These are phyloP conservation scores for Acanthamoeba divionensis DNA, from an alignment of 208 protist genomes.

Conservation along the genomic window DNA sequence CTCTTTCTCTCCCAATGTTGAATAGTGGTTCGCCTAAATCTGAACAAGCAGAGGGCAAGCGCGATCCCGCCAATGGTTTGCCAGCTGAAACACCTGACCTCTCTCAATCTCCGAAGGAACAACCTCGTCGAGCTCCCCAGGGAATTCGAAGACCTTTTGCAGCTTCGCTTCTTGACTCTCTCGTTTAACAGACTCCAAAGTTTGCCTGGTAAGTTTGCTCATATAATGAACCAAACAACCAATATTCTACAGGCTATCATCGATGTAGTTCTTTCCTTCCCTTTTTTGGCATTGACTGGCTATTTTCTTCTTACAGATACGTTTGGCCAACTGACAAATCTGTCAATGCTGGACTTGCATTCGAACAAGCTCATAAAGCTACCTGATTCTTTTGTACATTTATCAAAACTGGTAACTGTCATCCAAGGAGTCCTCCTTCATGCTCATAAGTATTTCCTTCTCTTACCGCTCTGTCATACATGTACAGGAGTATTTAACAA, in stretches of 20 bases:
- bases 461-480: too few relatives aligned
- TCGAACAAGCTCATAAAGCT: slow-evolving; percentile 13
- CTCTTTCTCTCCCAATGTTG: neutral
- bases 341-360: slow-evolving; percentile 24
- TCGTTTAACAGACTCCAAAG: neutral
- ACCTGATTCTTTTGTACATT: slow-evolving; percentile 15
- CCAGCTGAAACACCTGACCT: neutral
- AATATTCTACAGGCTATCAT: neutral
- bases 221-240: neutral
- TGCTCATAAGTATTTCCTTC: too few relatives aligned
- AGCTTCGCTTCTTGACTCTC: slow-evolving; percentile 9
- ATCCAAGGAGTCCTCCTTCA: too few relatives aligned
- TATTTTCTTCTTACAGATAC: neutral
- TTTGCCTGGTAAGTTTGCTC: neutral
- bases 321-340: slow-evolving; percentile 1
- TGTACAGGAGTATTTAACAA: neutral
- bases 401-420: too few relatives aligned
- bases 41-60: slow-evolving; percentile 17
- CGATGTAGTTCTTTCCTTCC: neutral
- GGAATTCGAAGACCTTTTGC: neutral
- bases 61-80: neutral
- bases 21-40: slow-evolving; percentile 17
- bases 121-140: neutral
- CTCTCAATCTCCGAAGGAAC: neutral
- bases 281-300: neutral